Percentiles rank a stretch among this genome's conserved stretches.
phyloP scores from a whole-genome alignment of 495 filamentous ascomycete genomes.

The Aspergillus biplanus region DNA sequence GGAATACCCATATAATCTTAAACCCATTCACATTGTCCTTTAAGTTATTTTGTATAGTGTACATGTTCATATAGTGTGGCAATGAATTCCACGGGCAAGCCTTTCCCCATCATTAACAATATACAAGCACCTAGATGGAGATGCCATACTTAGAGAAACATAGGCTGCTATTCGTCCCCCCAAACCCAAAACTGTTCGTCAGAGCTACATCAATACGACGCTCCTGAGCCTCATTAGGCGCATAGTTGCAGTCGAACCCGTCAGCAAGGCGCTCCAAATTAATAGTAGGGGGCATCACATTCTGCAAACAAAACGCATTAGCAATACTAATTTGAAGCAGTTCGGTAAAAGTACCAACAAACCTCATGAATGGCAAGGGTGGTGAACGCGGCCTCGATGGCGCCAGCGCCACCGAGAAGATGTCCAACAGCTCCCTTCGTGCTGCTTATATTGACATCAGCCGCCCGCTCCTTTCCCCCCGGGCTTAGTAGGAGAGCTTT shows the following conservation, averaged over 20 bases:
- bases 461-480: conserved; percentile 62
- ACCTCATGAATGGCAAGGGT: conserved; percentile 78
- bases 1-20: no score
- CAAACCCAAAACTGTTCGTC: conserved; percentile 98
- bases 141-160: conserved; percentile 62
- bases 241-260: conserved; percentile 86
- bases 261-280: conserved; percentile 72
- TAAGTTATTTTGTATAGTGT: background rate
- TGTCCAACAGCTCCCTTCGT: conserved; percentile 95
- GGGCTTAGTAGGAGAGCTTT: conserved; percentile 74
- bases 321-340: background rate
- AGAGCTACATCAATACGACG: conserved; percentile 73
- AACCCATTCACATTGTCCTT: no score
- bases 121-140: conserved; percentile 6
- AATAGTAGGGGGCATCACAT: conserved; percentile 81
- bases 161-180: conserved; percentile 90
- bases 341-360: conserved; percentile 35
- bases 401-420: conserved; percentile 86
- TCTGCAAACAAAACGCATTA: conserved; percentile 50
- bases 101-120: background rate
- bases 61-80: background rate
- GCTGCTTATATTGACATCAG: conserved; percentile 81
- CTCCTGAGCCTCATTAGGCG: conserved; percentile 70
- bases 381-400: conserved; percentile 84
- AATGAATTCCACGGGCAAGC: background rate